Evolutionary conservation across 495 filamentous ascomycete species (phyloP), one percentile per base, ranked within the genome.

Genomic region (Chlorociboria aeruginascens): DNA sequence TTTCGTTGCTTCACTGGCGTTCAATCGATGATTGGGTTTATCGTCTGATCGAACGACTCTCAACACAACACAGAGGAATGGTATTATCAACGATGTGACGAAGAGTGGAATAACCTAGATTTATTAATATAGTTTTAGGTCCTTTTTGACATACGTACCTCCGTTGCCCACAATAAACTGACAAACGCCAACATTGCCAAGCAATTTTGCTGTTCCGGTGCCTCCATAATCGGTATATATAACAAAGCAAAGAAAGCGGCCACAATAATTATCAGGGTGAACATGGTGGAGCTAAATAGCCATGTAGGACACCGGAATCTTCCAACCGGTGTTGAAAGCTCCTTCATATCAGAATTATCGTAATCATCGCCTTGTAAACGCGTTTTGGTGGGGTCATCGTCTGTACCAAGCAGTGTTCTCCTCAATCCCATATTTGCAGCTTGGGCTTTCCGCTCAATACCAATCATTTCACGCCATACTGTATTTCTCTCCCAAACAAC

Each of bases 401-500:
- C 83, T 7, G 77, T 71, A 13, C 89, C 89, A 3, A 96, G 74
- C 40, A 98, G 72, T 6, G 87, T 87, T 49, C 79, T 74, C 48
- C 78, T 66, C 44, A 87, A 66, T 12, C 92, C 93, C 51, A 99
- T 75, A 51, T 89, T 95, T 10, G 90, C 92, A 17, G 89, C 92
- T 64, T 99, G 89, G 6, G 89, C 87, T 68, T 94, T 92, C 17
- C 92, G 74, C 68, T 99, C 92, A 51, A 99, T 86, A 46, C 90
- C 92, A 59, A 99, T 99, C 78, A 99, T 90, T 53, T 99, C 92
- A 63, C 93, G 71, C 92, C 92, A 99, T 4, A 99, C 92, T 0
- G 92, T 99, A 56, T 99, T 99, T 40, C 92, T 76, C 59, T 99
- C 92, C 93, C 93, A 99, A 31, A 97, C 89, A 13, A 99, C 90